Evolutionary conservation across 2,329 filamentous ascomycete species (phyloP), one percentile per base, ranked within the genome.

Genomic region (Paradendryphiella salina): DNA sequence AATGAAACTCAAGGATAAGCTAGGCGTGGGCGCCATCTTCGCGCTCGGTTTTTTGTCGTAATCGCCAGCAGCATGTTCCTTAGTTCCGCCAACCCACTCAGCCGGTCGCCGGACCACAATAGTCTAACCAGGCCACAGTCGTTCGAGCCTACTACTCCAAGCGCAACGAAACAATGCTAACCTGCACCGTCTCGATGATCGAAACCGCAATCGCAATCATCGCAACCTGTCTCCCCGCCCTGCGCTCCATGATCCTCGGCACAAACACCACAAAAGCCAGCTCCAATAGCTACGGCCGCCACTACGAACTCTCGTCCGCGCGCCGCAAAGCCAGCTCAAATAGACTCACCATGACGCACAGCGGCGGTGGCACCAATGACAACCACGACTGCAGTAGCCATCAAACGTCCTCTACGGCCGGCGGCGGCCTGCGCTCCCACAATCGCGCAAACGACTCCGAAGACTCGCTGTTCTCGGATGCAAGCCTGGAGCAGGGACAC

Each of bases 171-270:
- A 63, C 59, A 1, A 63, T 64, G 60, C 39, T 64, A 21, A 64
- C 61, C 0, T 61, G 56, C 31, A 63, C 60, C 21, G 61, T 62
- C n/a, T 64, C 61, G 13, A 62, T 60, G 59, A 52, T 63, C 11
- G 61, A 64, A 39, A 59, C 52, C 4, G 59, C 73, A 3, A 69
- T 76, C 6, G 72, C 75, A 1, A 75, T 76, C 28, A 75, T 76
- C 8, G 72, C 73, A 1, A 66, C 70, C 2, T 75, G 71, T n/a
- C 69, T 75, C 0, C 73, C 73, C 9, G 61, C 61, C 8, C 41
- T 64, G 8, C 61, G 58, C 37, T 59, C 61, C 20, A 56, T 60
- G 50, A 36, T 63, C 11, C 47, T 64, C 11, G 61, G 60, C 17
- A 51, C 50, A 33, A 54, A 56, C 32, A 59, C 52, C 4, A 54